Evolutionary conservation across 768 basidiomycete species (phyloP).

Genomic region (Tricholoma matsutake): DNA sequence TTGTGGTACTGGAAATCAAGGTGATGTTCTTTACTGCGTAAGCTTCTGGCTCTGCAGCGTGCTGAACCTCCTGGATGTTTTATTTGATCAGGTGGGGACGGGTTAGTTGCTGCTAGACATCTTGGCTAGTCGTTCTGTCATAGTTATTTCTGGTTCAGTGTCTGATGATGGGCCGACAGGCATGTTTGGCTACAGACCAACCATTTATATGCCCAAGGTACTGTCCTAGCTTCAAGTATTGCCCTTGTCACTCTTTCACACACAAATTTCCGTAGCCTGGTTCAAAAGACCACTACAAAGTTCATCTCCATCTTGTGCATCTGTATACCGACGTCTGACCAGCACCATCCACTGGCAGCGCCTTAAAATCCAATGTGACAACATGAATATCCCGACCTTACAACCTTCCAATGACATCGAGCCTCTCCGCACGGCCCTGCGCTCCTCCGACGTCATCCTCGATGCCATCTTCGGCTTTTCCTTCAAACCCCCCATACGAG

Average conservation of each 20-base stretch:
- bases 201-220: conserved; percentile 93
- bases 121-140: conserved; percentile 51
- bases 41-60: neutral
- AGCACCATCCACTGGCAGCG: conserved; percentile 42
- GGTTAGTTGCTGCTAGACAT: conserved; percentile 93
- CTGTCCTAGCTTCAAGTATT: neutral
- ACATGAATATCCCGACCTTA: conserved; percentile 80
- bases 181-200: conserved; percentile 89
- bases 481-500: conserved; percentile 85
- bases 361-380: conserved; percentile 81
- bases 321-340: neutral
- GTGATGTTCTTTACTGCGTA: conserved; percentile 18
- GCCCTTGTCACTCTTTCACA: neutral
- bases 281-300: conserved; percentile 90
- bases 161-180: conserved; percentile 39
- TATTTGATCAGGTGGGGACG: conserved; percentile 71
- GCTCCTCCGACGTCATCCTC: conserved; percentile 75
- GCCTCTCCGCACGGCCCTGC: conserved; percentile 47
- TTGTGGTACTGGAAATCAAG: conserved; percentile 97
- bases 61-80: neutral
- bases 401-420: conserved; percentile 45
- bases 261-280: conserved; percentile 56
- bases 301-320: conserved; percentile 19
- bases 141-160: neutral
- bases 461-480: conserved; percentile 99